phyloP scores from a whole-genome alignment of 495 filamentous ascomycete species.

The Usnea hakonensis region DNA sequence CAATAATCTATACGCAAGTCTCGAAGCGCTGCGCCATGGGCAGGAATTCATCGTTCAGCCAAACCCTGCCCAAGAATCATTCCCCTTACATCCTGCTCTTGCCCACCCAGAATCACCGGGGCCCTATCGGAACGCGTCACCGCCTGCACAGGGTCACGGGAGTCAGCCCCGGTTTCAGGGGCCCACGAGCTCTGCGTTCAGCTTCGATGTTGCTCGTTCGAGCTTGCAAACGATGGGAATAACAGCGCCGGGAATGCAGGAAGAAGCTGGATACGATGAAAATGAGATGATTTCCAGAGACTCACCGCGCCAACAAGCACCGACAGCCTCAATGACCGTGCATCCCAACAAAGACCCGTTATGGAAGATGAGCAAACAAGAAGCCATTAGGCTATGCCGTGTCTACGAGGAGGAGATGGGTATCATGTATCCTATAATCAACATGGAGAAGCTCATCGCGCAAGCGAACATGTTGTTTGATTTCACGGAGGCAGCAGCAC shows the following conservation, averaged over 20 bases:
- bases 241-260: conserved; percentile 37
- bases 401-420: conserved; percentile 81
- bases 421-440: conserved; percentile 76
- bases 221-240: conserved; percentile 89
- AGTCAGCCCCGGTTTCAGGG: conserved; percentile 68
- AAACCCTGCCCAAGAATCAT: conserved; percentile 29
- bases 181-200: conserved; percentile 79
- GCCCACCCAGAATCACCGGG: conserved; percentile 10
- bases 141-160: conserved; percentile 24
- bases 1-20: conserved; percentile 59
- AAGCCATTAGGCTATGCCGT: conserved; percentile 64
- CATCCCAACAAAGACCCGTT: conserved; percentile 60
- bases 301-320: conserved; percentile 43
- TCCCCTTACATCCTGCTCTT: conserved; percentile 27
- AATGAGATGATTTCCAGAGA: conserved; percentile 44
- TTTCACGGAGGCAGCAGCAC: conserved; percentile 61
- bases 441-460: conserved; percentile 56
- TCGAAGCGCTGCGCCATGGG: conserved; percentile 53
- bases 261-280: conserved; percentile 53
- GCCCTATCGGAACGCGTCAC: conserved; percentile 16
- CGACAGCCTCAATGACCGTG: conserved; percentile 26
- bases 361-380: conserved; percentile 64
- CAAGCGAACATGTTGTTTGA: conserved; percentile 58
- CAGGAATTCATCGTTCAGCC: conserved; percentile 34
- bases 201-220: conserved; percentile 76